Conservation (phyloP, 179 eudicot species). For the Gypsophila paniculata region DNA sequence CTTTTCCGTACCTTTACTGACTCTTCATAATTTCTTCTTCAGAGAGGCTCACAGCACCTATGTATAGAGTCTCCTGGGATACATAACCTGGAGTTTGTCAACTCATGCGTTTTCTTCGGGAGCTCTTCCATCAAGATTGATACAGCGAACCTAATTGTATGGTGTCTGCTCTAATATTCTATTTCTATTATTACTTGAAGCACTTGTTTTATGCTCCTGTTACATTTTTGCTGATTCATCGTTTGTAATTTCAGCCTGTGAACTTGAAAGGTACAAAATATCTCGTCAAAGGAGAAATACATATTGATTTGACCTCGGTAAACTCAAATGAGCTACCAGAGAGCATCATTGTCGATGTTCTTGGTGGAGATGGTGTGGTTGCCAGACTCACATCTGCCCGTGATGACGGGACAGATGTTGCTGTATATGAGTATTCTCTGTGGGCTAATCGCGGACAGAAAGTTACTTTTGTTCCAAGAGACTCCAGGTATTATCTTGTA, state of each 20-base stretch:
- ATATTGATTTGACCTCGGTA: slow-evolving; percentile 46
- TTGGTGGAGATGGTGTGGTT: slow-evolving; percentile 46
- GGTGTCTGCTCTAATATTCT: slow-evolving; percentile 9
- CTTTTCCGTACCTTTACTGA: not conserved
- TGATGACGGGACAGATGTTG: slow-evolving; percentile 43
- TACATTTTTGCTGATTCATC: slow-evolving; percentile 24
- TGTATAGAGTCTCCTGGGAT: slow-evolving; percentile 81
- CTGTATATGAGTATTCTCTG: slow-evolving; percentile 61
- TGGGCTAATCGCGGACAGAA: slow-evolving; percentile 84
- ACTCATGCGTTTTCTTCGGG: slow-evolving; percentile 89
- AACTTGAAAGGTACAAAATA: slow-evolving; percentile 74
- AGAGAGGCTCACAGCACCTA: slow-evolving; percentile 81
- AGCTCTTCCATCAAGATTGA: slow-evolving; percentile 63
- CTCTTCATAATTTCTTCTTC: slow-evolving; percentile 27
- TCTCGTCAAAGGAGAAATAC: slow-evolving; percentile 68
- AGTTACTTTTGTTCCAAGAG: slow-evolving; percentile 61
- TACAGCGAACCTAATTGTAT: slow-evolving; percentile 55
- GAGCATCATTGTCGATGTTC: slow-evolving; percentile 48
- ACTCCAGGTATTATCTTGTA: slow-evolving; percentile 47
- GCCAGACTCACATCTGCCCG: slow-evolving; percentile 48
- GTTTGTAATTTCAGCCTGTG: slow-evolving; percentile 57
- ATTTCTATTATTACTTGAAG: slow-evolving; percentile 2
- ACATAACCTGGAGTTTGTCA: slow-evolving; percentile 75
- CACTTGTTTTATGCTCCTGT: slow-evolving; percentile 9
- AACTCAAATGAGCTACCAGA: slow-evolving; percentile 48